Conservation (phyloP, 495 filamentous ascomycete genomes). For the Podospora pseudopauciseta region DNA sequence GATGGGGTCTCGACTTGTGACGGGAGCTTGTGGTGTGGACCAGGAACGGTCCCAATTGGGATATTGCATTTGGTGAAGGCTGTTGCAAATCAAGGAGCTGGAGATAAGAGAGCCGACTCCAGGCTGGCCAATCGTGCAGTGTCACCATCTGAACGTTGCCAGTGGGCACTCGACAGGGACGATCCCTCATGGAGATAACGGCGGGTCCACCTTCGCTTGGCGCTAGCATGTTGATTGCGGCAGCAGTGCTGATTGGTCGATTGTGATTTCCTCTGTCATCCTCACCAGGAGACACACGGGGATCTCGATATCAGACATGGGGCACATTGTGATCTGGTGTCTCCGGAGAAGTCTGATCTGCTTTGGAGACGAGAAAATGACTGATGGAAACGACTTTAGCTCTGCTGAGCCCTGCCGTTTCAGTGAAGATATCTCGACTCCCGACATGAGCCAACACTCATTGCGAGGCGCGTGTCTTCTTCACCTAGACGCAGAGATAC, state of each 20-base stretch:
- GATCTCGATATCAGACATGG: neutral
- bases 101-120: neutral
- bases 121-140: neutral
- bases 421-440: neutral
- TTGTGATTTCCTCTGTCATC: conserved; percentile 1
- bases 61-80: neutral
- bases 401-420: neutral
- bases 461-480: too few relatives aligned
- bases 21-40: neutral
- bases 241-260: neutral
- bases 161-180: neutral
- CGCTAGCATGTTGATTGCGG: neutral
- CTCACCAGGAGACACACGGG: neutral
- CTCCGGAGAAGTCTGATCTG: neutral
- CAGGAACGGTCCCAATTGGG: neutral
- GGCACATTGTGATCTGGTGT: neutral
- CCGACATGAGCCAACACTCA: neutral
- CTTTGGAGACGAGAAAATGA: neutral
- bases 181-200: conserved; percentile 3
- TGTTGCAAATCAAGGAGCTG: neutral
- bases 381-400: neutral
- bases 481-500: too few relatives aligned
- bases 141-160: neutral
- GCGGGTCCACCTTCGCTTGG: neutral
- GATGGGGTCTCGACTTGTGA: neutral